phyloP scores from a whole-genome alignment of 257 asterid species.

The Gentiana dahurica region DNA sequence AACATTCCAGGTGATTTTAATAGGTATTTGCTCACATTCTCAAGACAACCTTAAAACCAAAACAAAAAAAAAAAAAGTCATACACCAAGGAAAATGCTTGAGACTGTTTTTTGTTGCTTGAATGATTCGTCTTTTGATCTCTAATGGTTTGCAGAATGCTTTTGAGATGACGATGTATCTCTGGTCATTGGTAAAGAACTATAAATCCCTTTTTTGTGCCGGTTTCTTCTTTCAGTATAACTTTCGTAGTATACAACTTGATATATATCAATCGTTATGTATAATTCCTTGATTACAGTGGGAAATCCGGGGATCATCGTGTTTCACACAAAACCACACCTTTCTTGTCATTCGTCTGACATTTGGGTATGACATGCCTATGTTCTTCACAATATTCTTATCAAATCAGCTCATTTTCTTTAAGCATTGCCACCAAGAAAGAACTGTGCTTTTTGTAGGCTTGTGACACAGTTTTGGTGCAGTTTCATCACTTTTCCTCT shows the following conservation, averaged over 20 bases:
- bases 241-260: too few relatives aligned
- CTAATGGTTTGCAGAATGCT: conserved; percentile 60
- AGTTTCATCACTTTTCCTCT: conserved; percentile 97
- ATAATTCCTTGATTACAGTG: conserved; percentile 31
- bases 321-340: conserved; percentile 40
- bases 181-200: conserved; percentile 71
- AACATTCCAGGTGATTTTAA: conserved; percentile 62
- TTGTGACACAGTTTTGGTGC: conserved; percentile 91
- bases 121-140: conserved; percentile 5
- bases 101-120: neutral
- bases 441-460: conserved; percentile 17
- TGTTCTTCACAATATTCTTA: neutral
- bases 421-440: too few relatives aligned
- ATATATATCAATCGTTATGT: too few relatives aligned
- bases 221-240: too few relatives aligned
- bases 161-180: conserved; percentile 74
- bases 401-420: too few relatives aligned
- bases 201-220: neutral
- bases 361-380: conserved; percentile 40
- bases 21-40: too few relatives aligned
- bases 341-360: conserved; percentile 58
- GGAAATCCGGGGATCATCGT: conserved; percentile 58
- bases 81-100: too few relatives aligned
- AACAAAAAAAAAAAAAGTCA: neutral
- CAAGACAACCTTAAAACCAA: neutral